Evolutionary conservation across 306 rosid genomes (phyloP), one percentile per base, ranked within the genome.

Genomic region (Citrullus amarus): DNA sequence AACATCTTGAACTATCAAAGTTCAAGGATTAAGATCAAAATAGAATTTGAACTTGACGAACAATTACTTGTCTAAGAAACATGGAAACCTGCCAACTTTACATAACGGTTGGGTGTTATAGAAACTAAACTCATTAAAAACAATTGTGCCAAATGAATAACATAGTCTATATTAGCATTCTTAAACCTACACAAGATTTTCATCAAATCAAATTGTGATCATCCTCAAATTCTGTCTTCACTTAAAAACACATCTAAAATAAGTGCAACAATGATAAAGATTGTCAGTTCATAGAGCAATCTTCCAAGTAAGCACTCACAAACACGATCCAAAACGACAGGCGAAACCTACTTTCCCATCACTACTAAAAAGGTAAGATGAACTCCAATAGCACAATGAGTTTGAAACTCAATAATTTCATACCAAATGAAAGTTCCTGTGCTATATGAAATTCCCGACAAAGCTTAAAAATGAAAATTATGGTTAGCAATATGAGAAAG

Each of bases 401-500:
- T 70, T 6, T 36, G 15, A 25, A 41, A 72, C 77, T 70, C 57
- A 25, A 25, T 46, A 30, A 48, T 72, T 50, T 50, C 20, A 12
- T 72, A 15, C 44, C 1, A 0, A 25, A 8, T 46, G 0, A 1
- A 50, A 72, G 76, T 46, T 9, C 30, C 2, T 16, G 9, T 16
- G 30, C 63, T 32, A 32, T 46, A 74, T 15, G 48, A 17, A 53
- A 74, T 30, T 53, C 32, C 0, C 4, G 50, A 32, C 9, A 3
- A 30, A 28, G 15, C 41, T 70, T 50, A 53, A 36, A 34, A 63
- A 72, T 75, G 62, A 77, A 69, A 20, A 77, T 41, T 44, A 54
- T 8, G 59, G 72, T 68, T 72, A 91, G 72, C 91, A 92, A 63
- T 79, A 83, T 0, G 88, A 75, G 70, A 71, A 86, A 0, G 96